Evolutionary conservation across 75 land plant genomes (phyloP), one percentile per base, ranked within the genome.

Genomic region (Adiantum capillusveneris): DNA sequence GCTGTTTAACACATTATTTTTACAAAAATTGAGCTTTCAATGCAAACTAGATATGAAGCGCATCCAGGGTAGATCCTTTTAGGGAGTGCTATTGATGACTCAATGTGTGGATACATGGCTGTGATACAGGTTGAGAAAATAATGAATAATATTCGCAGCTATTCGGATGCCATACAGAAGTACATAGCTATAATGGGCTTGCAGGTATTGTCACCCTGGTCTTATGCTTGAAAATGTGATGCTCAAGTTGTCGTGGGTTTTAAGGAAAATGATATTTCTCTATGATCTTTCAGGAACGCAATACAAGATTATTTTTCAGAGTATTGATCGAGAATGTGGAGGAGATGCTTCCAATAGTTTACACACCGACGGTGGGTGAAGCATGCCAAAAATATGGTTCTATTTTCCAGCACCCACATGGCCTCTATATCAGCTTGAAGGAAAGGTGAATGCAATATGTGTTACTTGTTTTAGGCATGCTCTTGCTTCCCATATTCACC

Each of bases 321-420:
- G 78, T 76, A 29, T 55, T 73, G 59, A 73, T 76, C 31, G 77
- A 76, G 46, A 69, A 76, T 60, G 79, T 76, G 25, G 77, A 73
- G 27, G 79, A 76, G 60, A 73, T 76, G 70, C 71, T 76, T 34
- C 79, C 77, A 31, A 73, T 76, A 41, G 79, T 76, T 20, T 76
- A 76, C 53, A 76, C 76, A 18, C 77, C 77, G 2, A 65, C 68
- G 17, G 77, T 73, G 11, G 79, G 79, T 25, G 79, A 76, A 45
- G 79, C 77, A 25, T 76, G 79, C 70, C 79, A 76, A 42, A 76
- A 76, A 50, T 76, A 76, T 61, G 79, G 79, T 34, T 50, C 57
- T 29, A 76, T 76, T 41, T 76, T 76, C 43, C 45, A 78, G 30
- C 71, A 65, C 29, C 70, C 79, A 34, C 71, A 56, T 55, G 79